Evolutionary conservation across 1,284 basidiomycete genomes (phyloP).

Genomic region (Tremellales sp.): DNA sequence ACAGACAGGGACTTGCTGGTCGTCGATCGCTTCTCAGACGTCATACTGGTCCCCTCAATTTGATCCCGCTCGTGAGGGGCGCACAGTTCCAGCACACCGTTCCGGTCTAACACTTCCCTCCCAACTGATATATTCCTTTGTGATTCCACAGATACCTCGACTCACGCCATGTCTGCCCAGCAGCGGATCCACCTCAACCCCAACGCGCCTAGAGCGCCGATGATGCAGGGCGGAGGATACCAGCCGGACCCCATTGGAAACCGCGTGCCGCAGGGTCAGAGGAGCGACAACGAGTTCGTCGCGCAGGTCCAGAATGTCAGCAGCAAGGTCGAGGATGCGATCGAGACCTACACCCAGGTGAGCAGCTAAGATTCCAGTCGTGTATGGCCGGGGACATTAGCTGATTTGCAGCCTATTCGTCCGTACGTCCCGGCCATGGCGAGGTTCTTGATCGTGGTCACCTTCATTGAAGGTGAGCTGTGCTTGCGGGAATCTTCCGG

Average conservation of each 20-base stretch:
- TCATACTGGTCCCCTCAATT: too few relatives aligned
- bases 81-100: neutral
- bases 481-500: neutral
- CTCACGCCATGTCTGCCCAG: constrained; percentile 34
- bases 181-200: constrained; percentile 50
- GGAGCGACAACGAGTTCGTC: constrained; percentile 64
- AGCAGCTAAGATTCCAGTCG: constrained; percentile 1
- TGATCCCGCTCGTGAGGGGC: neutral
- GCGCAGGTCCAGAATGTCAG: constrained; percentile 76
- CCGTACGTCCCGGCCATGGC: constrained; percentile 94
- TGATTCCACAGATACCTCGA: neutral
- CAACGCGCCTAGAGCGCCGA: constrained; percentile 37
- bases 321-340: constrained; percentile 80
- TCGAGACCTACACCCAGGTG: constrained; percentile 82
- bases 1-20: too few relatives aligned
- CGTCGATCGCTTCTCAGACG: too few relatives aligned
- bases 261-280: constrained; percentile 27
- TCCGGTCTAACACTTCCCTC: neutral
- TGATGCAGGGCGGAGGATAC: constrained; percentile 32
- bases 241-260: constrained; percentile 41
- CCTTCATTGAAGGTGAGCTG: constrained; percentile 76
- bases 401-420: constrained; percentile 63
- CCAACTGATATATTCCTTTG: neutral
- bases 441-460: constrained; percentile 95
- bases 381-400: neutral